These are phyloP conservation scores for Globisporangium iwayamae DNA, from an alignment of 352 stramenopile species.

Conservation along the genomic window DNA sequence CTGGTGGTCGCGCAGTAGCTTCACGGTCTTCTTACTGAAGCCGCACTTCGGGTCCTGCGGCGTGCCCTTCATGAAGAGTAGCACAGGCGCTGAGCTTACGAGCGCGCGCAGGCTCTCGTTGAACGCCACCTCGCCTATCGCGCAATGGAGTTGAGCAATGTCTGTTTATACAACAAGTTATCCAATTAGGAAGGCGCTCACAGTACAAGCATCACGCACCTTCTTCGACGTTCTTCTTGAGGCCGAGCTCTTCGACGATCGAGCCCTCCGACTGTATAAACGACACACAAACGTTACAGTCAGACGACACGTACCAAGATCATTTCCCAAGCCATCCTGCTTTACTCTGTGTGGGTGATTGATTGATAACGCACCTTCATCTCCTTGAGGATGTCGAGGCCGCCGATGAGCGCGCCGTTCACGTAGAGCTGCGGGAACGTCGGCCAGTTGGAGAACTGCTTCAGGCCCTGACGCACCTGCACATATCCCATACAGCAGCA, in stretches of 20 bases:
- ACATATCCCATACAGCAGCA: constrained; percentile 12
- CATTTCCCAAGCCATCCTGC: not conserved
- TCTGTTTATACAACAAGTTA: not conserved
- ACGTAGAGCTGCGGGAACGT: constrained; percentile 99
- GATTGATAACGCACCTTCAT: constrained; percentile 72
- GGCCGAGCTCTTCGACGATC: constrained; percentile 72
- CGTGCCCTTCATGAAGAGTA: constrained; percentile 96
- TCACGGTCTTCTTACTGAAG: constrained; percentile 93
- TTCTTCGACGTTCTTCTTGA: constrained; percentile 70
- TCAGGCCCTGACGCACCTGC: constrained; percentile 93
- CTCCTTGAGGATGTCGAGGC: constrained; percentile 97
- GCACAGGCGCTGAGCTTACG: constrained; percentile 86
- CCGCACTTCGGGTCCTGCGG: constrained; percentile 89
- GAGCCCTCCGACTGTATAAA: constrained; percentile 43
- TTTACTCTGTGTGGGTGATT: not conserved
- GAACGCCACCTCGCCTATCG: constrained; percentile 66
- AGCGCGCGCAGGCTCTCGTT: constrained; percentile 83
- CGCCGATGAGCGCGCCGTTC: constrained; percentile 95
- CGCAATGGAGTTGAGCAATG: constrained; percentile 1
- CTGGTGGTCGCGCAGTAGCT: constrained; percentile 87
- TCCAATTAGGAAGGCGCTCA: not conserved
- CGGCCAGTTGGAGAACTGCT: constrained; percentile 96
- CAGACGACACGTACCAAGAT: not conserved
- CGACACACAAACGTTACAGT: not conserved
- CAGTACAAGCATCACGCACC: not conserved